Percentiles rank a stretch among this genome's conserved stretches.
Conservation (phyloP, 805 yeast species). For the Pichia nakasei region DNA sequence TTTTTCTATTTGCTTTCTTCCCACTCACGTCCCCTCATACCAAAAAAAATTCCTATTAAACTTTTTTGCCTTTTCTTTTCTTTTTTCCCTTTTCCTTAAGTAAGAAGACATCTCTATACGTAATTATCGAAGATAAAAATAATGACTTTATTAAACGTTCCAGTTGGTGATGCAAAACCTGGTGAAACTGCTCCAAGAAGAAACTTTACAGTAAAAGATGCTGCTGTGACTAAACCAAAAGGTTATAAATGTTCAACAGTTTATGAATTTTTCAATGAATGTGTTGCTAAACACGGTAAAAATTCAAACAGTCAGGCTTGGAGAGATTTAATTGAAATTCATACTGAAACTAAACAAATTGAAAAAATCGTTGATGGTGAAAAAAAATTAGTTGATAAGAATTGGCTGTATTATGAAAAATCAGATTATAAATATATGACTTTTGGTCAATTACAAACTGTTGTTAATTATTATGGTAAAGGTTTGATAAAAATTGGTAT, state of each 20-base stretch:
- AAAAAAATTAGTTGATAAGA: slow-evolving; percentile 62
- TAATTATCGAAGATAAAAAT: no score
- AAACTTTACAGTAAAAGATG: slow-evolving; percentile 39
- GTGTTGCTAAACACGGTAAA: slow-evolving; percentile 43
- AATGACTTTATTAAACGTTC: slow-evolving; percentile 7
- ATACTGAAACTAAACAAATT: slow-evolving; percentile 65
- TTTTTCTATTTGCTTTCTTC: no score
- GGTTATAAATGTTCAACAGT: slow-evolving; percentile 59
- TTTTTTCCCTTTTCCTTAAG: neutral
- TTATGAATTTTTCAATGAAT: slow-evolving; percentile 59
- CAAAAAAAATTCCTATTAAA: no score
- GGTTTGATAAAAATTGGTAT: slow-evolving; percentile 75
- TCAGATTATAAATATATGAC: slow-evolving; percentile 61
- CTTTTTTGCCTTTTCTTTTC: neutral
- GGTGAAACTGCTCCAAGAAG: slow-evolving; percentile 84
- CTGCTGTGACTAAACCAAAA: slow-evolving; percentile 47
- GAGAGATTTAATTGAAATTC: slow-evolving; percentile 68
- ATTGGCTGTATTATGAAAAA: slow-evolving; percentile 80
- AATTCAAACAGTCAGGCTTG: slow-evolving; percentile 56
- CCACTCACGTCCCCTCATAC: no score
- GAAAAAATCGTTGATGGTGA: slow-evolving; percentile 74
- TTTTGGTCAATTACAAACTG: slow-evolving; percentile 44
- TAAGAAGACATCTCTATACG: no score
- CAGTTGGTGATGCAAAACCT: slow-evolving; percentile 17
- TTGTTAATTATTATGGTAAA: slow-evolving; percentile 50